phyloP scores from a whole-genome alignment of 2,329 filamentous ascomycete species.

The Paraphaeosphaeria sporulosa region DNA sequence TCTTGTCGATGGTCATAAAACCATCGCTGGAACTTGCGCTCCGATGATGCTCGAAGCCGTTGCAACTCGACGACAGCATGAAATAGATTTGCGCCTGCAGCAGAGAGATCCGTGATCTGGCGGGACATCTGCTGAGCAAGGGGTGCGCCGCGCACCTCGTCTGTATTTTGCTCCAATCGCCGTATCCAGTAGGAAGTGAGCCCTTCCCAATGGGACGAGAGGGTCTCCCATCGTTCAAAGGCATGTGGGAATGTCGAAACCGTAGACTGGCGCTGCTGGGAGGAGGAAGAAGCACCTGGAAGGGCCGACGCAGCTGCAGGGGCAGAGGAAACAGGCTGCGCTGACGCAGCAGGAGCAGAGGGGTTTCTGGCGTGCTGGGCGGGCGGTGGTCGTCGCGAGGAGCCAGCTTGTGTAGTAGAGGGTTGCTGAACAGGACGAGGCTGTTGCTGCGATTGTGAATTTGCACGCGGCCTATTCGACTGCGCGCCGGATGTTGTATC shows the following conservation, averaged over 20 bases:
- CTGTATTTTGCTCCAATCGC: slow-evolving; percentile 86
- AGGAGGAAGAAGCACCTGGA: slow-evolving; percentile 34
- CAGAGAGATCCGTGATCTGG: slow-evolving; percentile 96
- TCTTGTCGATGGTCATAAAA: slow-evolving; percentile 94
- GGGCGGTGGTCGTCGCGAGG: slow-evolving; percentile 41
- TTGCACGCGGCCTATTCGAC: slow-evolving; percentile 39
- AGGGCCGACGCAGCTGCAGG: slow-evolving; percentile 38
- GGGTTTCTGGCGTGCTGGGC: slow-evolving; percentile 43
- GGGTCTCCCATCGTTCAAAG: slow-evolving; percentile 95
- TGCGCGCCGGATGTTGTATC: slow-evolving; percentile 39
- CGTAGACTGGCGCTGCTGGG: slow-evolving; percentile 46
- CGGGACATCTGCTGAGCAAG: slow-evolving; percentile 87
- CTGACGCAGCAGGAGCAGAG: slow-evolving; percentile 36
- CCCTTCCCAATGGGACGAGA: slow-evolving; percentile 98
- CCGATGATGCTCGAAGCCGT: slow-evolving; percentile 89
- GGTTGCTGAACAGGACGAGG: slow-evolving; percentile 42
- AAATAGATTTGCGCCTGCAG: slow-evolving; percentile 94
- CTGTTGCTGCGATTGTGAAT: slow-evolving; percentile 46
- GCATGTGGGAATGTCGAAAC: slow-evolving; percentile 87
- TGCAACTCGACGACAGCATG: slow-evolving; percentile 97
- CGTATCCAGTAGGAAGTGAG: slow-evolving; percentile 97
- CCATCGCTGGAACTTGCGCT: slow-evolving; percentile 98
- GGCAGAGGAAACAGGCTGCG: slow-evolving; percentile 41
- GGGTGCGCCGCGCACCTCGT: slow-evolving; percentile 82
- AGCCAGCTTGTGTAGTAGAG: slow-evolving; percentile 28